Conservation (phyloP, 768 basidiomycete species). For the Rhizopogon vinicolor region DNA sequence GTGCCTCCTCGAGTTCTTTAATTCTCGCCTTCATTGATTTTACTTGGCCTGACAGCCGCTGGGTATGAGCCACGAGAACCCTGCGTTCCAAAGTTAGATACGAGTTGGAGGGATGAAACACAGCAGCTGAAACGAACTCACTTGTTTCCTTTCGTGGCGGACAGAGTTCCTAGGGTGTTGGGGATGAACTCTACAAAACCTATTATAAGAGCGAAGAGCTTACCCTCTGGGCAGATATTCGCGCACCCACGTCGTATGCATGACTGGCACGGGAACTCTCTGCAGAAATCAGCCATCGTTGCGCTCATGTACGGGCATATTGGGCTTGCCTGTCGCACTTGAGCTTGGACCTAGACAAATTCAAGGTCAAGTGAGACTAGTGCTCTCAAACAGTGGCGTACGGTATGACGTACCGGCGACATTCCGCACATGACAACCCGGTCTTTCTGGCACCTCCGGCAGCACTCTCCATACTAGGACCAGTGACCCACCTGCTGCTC, state of each 20-base stretch:
- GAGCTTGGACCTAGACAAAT: slow-evolving; percentile 39
- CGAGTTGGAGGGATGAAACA: not conserved
- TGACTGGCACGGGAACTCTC: slow-evolving; percentile 50
- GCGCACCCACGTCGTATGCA: slow-evolving; percentile 52
- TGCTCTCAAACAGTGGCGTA: not conserved
- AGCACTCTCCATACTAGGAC: slow-evolving; percentile 2
- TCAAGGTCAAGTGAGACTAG: not conserved
- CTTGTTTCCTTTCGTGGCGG: slow-evolving; percentile 57
- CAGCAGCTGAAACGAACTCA: slow-evolving; percentile 15
- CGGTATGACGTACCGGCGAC: slow-evolving; percentile 35
- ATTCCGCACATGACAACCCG: slow-evolving; percentile 49
- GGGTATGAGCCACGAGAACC: slow-evolving; percentile 47
- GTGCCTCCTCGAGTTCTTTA: slow-evolving; percentile 41
- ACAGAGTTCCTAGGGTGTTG: slow-evolving; percentile 35
- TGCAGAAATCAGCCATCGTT: slow-evolving; percentile 13
- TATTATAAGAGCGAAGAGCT: slow-evolving; percentile 2
- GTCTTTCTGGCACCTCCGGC: slow-evolving; percentile 22
- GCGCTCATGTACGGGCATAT: not conserved
- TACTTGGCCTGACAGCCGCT: slow-evolving; percentile 43
- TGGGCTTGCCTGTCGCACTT: slow-evolving; percentile 43
- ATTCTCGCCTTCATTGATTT: slow-evolving; percentile 37
- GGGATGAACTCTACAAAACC: not conserved
- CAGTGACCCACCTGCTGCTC: slow-evolving; percentile 7
- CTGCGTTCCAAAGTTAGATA: slow-evolving; percentile 21
- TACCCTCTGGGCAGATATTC: slow-evolving; percentile 48